Conservation (phyloP, 768 basidiomycete genomes). For the Dioszegia hungarica region DNA sequence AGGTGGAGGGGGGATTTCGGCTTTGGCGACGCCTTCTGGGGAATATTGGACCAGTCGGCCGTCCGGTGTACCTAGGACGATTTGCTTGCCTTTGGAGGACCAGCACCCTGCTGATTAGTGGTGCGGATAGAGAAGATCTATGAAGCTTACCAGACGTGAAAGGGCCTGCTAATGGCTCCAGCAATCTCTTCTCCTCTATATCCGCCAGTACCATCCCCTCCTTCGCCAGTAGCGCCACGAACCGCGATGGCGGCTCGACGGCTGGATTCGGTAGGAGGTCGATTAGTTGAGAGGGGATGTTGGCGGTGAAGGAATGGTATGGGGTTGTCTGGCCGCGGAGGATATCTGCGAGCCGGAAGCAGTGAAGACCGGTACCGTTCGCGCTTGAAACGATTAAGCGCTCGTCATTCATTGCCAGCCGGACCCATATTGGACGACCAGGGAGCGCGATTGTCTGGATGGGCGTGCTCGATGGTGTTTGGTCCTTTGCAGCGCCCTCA, state of each 20-base stretch:
- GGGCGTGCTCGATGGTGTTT: constrained; percentile 15
- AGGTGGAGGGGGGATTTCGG: constrained; percentile 38
- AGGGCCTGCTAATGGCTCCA: constrained; percentile 21
- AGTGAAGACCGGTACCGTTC: constrained; percentile 13
- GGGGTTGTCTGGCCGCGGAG: constrained; percentile 28
- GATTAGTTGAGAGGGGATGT: constrained; percentile 22
- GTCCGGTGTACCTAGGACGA: constrained; percentile 44
- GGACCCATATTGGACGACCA: constrained; percentile 39
- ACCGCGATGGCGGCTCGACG: constrained; percentile 12
- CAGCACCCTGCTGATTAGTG: constrained; percentile 42
- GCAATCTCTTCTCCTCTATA: constrained; percentile 22
- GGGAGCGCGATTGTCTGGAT: constrained; percentile 18
- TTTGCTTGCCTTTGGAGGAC: constrained; percentile 52
- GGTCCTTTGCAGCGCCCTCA: constrained; percentile 30
- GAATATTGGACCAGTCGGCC: constrained; percentile 49
- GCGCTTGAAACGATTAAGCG: constrained; percentile 26
- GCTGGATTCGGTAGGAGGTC: constrained; percentile 46
- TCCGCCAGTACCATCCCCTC: constrained; percentile 37
- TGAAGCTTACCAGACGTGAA: constrained; percentile 35
- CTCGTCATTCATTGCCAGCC: constrained; percentile 32
- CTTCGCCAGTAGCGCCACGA: constrained; percentile 15
- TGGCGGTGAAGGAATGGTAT: constrained; percentile 26
- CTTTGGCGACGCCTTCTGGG: constrained; percentile 49
- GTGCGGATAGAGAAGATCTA: too few species aligned
- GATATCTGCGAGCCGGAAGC: constrained; percentile 22